Percentiles rank a stretch among this genome's conserved stretches.
Evolutionary conservation across 2,329 filamentous ascomycete genomes (phyloP).

Genomic region (Thielaviopsis euricoi): DNA sequence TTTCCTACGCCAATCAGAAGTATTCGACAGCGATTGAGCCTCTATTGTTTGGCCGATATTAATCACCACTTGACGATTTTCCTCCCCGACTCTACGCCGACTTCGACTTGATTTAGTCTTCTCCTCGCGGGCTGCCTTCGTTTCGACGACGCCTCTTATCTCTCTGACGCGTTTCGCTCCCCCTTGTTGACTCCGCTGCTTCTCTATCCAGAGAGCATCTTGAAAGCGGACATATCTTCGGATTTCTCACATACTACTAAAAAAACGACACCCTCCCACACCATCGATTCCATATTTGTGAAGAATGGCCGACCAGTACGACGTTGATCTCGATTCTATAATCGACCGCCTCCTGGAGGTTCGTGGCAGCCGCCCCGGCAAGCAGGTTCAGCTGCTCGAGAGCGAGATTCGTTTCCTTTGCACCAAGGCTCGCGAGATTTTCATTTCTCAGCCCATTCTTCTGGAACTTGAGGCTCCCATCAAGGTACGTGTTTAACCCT

Average conservation of each 20-base stretch:
- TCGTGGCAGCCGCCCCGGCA: slow-evolving; percentile 90
- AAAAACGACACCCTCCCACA: neutral
- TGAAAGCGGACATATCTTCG: slow-evolving; percentile 1
- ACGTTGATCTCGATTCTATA: slow-evolving; percentile 98
- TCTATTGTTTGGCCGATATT: neutral
- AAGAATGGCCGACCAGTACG: slow-evolving; percentile 50
- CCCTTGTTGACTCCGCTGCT: slow-evolving; percentile 5
- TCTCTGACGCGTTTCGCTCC: neutral
- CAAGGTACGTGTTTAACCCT: slow-evolving; percentile 50
- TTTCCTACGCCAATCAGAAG: neutral
- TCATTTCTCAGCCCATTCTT: slow-evolving; percentile 96
- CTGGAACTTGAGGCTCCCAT: slow-evolving; percentile 96
- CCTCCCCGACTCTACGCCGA: neutral
- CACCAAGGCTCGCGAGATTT: slow-evolving; percentile 97
- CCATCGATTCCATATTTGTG: neutral
- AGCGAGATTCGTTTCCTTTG: slow-evolving; percentile 93
- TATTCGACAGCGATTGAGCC: neutral
- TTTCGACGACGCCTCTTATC: neutral
- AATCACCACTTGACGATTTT: neutral
- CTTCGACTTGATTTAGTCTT: neutral
- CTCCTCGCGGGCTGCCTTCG: neutral
- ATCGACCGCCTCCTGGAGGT: slow-evolving; percentile 97
- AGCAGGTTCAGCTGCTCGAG: slow-evolving; percentile 95
- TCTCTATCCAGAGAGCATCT: neutral
- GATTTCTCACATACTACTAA: neutral